A percentile compares a stretch with the other conserved stretches of the same genome.
Conservation (phyloP, 345 rosid species). For the Arabidopsis suecica region DNA sequence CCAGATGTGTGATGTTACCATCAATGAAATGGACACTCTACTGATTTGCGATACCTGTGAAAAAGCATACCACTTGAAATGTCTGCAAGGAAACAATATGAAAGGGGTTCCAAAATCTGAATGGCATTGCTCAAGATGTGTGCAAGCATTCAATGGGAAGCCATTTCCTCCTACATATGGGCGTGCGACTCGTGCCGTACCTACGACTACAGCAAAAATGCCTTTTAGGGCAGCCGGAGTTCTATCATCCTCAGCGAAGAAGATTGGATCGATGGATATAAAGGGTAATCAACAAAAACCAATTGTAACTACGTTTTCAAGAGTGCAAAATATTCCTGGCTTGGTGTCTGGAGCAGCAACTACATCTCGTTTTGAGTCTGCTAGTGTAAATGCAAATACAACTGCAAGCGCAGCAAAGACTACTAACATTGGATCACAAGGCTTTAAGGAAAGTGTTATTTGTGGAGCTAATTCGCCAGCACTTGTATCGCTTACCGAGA, state of each 20-base stretch:
- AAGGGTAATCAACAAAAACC: conserved; percentile 58
- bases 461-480: conserved; percentile 23
- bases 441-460: conserved; percentile 15
- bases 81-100: conserved; percentile 66
- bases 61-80: conserved; percentile 87
- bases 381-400: conserved; percentile 23
- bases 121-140: conserved; percentile 91
- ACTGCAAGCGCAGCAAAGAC: conserved; percentile 31
- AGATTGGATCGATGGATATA: conserved; percentile 48
- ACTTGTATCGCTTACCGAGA: conserved; percentile 6
- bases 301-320: conserved; percentile 50
- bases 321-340: conserved; percentile 45
- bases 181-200: conserved; percentile 54
- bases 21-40: conserved; percentile 79
- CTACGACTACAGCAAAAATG: conserved; percentile 52
- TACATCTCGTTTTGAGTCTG: conserved; percentile 15
- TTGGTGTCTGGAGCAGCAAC: conserved; percentile 40
- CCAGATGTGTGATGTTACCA: conserved; percentile 65
- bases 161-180: conserved; percentile 93
- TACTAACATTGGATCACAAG: conserved; percentile 21
- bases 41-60: conserved; percentile 92
- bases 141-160: conserved; percentile 71
- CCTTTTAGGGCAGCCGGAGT: conserved; percentile 51
- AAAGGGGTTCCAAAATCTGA: conserved; percentile 81
- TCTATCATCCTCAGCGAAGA: conserved; percentile 65